Conservation (phyloP, 345 rosid species). For the Sisymbrium altissimum region DNA sequence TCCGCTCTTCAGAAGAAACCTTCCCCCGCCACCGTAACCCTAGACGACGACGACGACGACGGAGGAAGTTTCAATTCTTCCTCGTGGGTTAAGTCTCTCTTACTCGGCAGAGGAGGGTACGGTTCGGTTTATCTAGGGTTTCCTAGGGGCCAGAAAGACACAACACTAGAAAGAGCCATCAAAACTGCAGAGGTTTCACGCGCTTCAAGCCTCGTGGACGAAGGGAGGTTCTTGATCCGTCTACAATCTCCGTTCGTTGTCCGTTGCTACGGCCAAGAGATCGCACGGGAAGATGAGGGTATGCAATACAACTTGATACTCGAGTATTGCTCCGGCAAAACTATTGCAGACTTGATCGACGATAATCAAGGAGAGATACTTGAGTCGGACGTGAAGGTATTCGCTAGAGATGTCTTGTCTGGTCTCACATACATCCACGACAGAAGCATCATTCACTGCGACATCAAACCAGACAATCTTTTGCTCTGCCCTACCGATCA, state of each 20-base stretch:
- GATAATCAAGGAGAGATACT: neutral
- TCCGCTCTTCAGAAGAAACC: neutral
- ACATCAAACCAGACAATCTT: slow-evolving; percentile 21
- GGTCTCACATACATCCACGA: neutral
- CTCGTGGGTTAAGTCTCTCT: neutral
- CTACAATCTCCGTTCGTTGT: neutral
- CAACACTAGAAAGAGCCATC: neutral
- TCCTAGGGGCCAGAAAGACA: no score
- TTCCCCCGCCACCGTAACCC: neutral
- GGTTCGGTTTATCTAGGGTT: slow-evolving; percentile 2
- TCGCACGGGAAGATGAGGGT: neutral
- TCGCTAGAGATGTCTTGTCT: neutral
- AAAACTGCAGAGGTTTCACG: neutral
- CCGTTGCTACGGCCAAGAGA: neutral
- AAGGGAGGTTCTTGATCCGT: neutral
- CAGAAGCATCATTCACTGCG: neutral
- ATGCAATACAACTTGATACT: slow-evolving; percentile 5
- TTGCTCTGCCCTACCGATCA: neutral
- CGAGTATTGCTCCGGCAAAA: neutral
- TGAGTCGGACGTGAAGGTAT: neutral
- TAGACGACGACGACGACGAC: neutral
- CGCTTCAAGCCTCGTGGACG: neutral
- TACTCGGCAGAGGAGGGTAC: neutral
- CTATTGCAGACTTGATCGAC: neutral
- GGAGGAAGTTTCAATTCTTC: neutral